These are phyloP conservation scores for Stachybotrys echinatus DNA, from an alignment of 2,329 filamentous ascomycete species.

Conservation along the genomic window DNA sequence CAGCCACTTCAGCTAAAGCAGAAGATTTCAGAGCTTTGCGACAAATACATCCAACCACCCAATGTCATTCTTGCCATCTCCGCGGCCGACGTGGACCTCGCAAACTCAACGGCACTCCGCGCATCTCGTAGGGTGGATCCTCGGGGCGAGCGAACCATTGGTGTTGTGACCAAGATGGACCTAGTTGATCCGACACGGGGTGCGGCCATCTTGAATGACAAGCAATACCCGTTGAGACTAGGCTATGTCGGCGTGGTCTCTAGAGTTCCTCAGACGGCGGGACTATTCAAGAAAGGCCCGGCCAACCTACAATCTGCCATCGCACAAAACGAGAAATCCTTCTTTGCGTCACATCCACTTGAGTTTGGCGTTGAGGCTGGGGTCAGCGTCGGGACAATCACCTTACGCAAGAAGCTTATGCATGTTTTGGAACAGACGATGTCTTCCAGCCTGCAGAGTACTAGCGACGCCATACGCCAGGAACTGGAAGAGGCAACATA, in stretches of 20 bases:
- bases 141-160: conserved; percentile 90
- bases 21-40: conserved; percentile 92
- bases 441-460: conserved; percentile 85
- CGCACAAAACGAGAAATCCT: conserved; percentile 80
- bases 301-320: conserved; percentile 78
- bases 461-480: conserved; percentile 86
- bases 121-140: conserved; percentile 91
- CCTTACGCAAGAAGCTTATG: conserved; percentile 92
- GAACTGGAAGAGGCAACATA: conserved; percentile 96
- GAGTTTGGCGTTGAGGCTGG: conserved; percentile 73
- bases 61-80: conserved; percentile 98
- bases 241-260: conserved; percentile 96
- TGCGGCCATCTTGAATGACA: conserved; percentile 72
- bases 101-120: conserved; percentile 88
- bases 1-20: conserved; percentile 90
- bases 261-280: conserved; percentile 63
- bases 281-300: conserved; percentile 78
- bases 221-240: conserved; percentile 89
- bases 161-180: conserved; percentile 99
- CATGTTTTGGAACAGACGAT: conserved; percentile 94
- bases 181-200: conserved; percentile 82
- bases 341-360: conserved; percentile 75
- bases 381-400: conserved; percentile 76
- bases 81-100: conserved; percentile 92
- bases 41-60: conserved; percentile 95